Evolutionary conservation across 1,139 yeast genomes (phyloP).

Genomic region (Geotrichum klebahnii): DNA sequence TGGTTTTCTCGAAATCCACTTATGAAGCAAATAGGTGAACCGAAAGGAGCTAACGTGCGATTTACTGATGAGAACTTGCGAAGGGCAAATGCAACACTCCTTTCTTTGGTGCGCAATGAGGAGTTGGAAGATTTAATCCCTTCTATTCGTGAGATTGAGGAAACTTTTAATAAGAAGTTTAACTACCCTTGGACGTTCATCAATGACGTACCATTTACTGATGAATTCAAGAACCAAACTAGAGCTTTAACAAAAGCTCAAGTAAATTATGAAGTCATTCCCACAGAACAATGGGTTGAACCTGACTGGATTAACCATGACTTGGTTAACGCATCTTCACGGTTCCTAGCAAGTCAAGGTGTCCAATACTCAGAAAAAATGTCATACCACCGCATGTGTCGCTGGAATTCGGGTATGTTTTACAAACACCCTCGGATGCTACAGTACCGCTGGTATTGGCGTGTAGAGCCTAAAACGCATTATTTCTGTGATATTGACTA

Average conservation of each 20-base stretch:
- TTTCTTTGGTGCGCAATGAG: constrained; percentile 63
- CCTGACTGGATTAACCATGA: constrained; percentile 50
- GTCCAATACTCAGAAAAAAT: constrained; percentile 56
- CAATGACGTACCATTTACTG: constrained; percentile 64
- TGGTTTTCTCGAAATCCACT: constrained; percentile 29
- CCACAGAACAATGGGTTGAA: constrained; percentile 61
- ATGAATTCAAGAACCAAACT: constrained; percentile 49
- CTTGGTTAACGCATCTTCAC: constrained; percentile 40
- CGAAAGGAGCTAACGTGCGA: constrained; percentile 17
- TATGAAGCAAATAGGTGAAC: constrained; percentile 28
- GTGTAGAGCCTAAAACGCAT: constrained; percentile 63
- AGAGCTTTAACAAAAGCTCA: constrained; percentile 25
- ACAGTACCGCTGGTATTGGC: constrained; percentile 60
- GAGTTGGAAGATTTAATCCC: constrained; percentile 51
- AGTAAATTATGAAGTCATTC: constrained; percentile 68
- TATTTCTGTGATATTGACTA: constrained; percentile 61
- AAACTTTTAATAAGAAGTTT: constrained; percentile 61
- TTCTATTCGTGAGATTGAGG: constrained; percentile 61
- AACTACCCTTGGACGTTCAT: constrained; percentile 77
- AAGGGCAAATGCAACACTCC: constrained; percentile 69
- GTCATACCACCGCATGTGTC: constrained; percentile 70
- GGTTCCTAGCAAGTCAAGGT: constrained; percentile 43
- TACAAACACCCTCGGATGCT: constrained; percentile 55
- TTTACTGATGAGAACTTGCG: constrained; percentile 33
- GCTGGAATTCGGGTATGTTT: constrained; percentile 59